These are phyloP conservation scores for Selenicereus undatus DNA, from an alignment of 148 eudicot species.

Conservation along the genomic window DNA sequence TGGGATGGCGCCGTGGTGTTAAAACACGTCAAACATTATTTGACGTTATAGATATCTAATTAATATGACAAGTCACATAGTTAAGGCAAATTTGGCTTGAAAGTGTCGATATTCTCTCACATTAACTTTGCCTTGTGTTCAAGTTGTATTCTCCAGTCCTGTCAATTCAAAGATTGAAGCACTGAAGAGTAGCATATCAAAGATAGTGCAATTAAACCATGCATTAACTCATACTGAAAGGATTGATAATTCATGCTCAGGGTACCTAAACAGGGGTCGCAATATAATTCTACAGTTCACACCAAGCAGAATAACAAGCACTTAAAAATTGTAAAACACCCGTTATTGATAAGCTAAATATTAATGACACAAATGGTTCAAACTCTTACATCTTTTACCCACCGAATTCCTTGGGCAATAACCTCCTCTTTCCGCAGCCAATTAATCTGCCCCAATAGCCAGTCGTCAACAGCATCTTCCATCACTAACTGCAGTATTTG, in stretches of 20 bases:
- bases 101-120: neutral
- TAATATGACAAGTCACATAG: neutral
- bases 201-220: neutral
- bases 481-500: constrained; percentile 90
- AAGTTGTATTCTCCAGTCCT: neutral
- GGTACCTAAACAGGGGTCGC: neutral
- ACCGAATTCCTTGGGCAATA: constrained; percentile 72
- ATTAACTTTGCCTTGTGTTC: neutral
- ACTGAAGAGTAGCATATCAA: neutral
- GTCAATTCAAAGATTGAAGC: neutral
- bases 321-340: neutral
- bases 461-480: constrained; percentile 99
- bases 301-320: neutral
- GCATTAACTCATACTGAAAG: neutral
- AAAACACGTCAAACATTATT: too few relatives aligned
- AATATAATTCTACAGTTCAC: neutral
- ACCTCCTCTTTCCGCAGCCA: constrained; percentile 84
- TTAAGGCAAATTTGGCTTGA: neutral
- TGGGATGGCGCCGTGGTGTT: neutral
- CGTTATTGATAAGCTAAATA: constrained; percentile 5
- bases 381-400: constrained; percentile 83
- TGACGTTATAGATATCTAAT: too few relatives aligned
- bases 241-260: neutral
- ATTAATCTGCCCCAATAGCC: constrained; percentile 84
- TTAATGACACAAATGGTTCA: constrained; percentile 1